Conservation (phyloP, 1,139 yeast genomes). For the Blastobotrys capitulatus region DNA sequence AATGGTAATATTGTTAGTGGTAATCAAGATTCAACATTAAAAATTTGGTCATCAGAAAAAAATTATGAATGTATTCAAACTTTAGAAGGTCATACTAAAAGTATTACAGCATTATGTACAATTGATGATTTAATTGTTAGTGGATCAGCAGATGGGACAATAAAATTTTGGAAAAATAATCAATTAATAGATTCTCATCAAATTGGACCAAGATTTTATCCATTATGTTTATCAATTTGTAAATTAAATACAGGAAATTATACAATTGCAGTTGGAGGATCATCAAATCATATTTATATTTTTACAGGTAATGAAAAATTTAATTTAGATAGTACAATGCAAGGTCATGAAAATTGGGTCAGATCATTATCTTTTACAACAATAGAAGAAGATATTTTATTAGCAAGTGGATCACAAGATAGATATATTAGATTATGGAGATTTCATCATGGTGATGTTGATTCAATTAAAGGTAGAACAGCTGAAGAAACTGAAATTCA, state of each 20-base stretch:
- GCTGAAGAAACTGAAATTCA: constrained; percentile 19
- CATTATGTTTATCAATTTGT: constrained; percentile 49
- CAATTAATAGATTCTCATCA: constrained; percentile 17
- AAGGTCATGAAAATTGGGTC: constrained; percentile 95
- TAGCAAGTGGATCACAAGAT: constrained; percentile 89
- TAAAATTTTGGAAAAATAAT: constrained; percentile 45
- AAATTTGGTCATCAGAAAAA: constrained; percentile 63
- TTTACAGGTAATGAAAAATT: constrained; percentile 29
- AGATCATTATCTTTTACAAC: constrained; percentile 60
- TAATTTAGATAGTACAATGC: constrained; percentile 46
- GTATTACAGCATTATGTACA: constrained; percentile 48
- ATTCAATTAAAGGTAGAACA: constrained; percentile 16
- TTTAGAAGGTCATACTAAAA: constrained; percentile 37
- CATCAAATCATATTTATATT: constrained; percentile 53
- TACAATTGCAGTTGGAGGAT: constrained; percentile 73
- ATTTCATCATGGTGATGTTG: constrained; percentile 48
- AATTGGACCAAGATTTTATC: constrained; percentile 47
- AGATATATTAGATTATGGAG: constrained; percentile 85
- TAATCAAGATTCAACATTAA: constrained; percentile 58
- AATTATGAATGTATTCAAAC: constrained; percentile 30
- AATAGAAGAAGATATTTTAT: constrained; percentile 45
- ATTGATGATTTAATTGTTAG: constrained; percentile 41
- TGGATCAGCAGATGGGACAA: constrained; percentile 62
- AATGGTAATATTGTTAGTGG: constrained; percentile 50
- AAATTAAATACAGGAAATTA: constrained; percentile 34